phyloP scores from a whole-genome alignment of 192 early-diverging fungal genomes.

The Podila verticillata region DNA sequence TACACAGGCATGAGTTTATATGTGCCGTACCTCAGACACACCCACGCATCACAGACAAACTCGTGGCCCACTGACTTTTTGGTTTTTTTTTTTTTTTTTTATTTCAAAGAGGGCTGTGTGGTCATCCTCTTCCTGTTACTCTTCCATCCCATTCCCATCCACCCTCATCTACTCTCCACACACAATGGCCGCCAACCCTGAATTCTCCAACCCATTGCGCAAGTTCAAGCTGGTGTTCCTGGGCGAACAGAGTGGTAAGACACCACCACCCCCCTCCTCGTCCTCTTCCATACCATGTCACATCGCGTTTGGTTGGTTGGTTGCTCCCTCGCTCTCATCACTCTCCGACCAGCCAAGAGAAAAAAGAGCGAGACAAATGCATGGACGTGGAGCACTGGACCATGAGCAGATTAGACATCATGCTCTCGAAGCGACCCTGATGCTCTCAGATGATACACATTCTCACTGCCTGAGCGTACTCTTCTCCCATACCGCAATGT shows the following conservation, averaged over 20 bases:
- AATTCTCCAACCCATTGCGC: constrained; percentile 70
- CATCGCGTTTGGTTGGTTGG: neutral
- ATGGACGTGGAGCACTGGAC: neutral
- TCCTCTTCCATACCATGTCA: neutral
- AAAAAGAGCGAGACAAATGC: too few species aligned
- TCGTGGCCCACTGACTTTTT: too few species aligned
- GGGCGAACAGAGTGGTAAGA: constrained; percentile 97
- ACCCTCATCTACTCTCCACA: neutral
- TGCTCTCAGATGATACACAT: constrained; percentile 5
- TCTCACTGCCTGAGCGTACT: neutral
- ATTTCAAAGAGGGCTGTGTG: too few species aligned
- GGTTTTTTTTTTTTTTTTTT: too few species aligned
- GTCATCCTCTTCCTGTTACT: neutral
- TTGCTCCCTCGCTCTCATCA: neutral
- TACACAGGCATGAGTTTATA: too few species aligned
- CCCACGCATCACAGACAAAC: too few species aligned
- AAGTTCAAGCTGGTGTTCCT: constrained; percentile 99
- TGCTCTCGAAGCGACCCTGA: neutral
- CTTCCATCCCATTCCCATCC: neutral
- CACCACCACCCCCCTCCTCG: constrained; percentile 1
- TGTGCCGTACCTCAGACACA: too few species aligned
- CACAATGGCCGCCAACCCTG: constrained; percentile 48
- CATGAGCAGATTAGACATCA: constrained; percentile 7
- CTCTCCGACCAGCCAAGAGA: neutral
- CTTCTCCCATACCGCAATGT: constrained; percentile 6